These are phyloP conservation scores for Termitomyces sp. DNA, from an alignment of 768 basidiomycete genomes.

Conservation along the genomic window DNA sequence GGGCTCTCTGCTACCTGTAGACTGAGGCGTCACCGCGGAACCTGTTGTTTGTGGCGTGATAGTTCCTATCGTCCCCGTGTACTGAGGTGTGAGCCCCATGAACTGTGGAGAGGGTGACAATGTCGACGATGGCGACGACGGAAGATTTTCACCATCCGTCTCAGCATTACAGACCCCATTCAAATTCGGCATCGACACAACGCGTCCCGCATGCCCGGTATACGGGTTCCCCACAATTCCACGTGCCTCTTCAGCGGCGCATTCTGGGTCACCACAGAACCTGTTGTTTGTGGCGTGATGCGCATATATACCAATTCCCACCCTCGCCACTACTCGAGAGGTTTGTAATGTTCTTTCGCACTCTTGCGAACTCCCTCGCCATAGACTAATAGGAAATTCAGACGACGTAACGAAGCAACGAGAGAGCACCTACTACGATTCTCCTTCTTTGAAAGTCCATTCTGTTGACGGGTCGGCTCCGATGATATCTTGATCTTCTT, in stretches of 20 bases:
- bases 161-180: constrained; percentile 5
- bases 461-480: constrained; percentile 16
- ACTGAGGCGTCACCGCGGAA: constrained; percentile 9
- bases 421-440: constrained; percentile 27
- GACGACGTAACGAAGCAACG: not conserved
- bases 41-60: constrained; percentile 7
- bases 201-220: constrained; percentile 33
- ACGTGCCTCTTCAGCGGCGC: constrained; percentile 46
- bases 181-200: constrained; percentile 24
- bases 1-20: constrained; percentile 13
- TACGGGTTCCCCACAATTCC: constrained; percentile 73
- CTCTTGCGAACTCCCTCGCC: constrained; percentile 68
- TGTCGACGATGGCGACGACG: constrained; percentile 24
- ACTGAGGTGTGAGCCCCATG: constrained; percentile 8
- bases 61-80: not conserved
- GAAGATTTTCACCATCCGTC: constrained; percentile 19
- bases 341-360: constrained; percentile 58
- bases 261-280: too few relatives aligned
- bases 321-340: constrained; percentile 90
- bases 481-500: constrained; percentile 31
- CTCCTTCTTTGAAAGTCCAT: constrained; percentile 33
- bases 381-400: constrained; percentile 18
- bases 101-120: constrained; percentile 20
- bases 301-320: constrained; percentile 87
- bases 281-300: too few relatives aligned